A percentile compares a stretch with the other conserved stretches of the same genome.
Conservation (phyloP, 345 rosid genomes). For the Lepidium sativum region DNA sequence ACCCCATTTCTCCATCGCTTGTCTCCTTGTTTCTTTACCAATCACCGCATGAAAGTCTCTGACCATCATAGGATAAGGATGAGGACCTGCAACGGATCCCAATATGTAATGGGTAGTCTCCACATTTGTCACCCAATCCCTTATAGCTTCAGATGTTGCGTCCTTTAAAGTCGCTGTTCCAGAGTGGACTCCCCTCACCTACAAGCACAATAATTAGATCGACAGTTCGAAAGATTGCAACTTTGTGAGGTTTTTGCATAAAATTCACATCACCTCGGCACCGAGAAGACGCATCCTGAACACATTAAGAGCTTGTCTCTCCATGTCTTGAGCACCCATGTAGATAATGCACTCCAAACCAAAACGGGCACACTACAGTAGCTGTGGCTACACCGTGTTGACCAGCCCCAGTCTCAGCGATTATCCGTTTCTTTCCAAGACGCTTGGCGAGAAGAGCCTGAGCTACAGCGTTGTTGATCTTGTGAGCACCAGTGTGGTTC, state of each 20-base stretch:
- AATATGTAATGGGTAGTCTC: slow-evolving; percentile 89
- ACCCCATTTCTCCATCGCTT: slow-evolving; percentile 92
- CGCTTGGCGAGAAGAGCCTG: slow-evolving; percentile 86
- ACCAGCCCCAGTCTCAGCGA: slow-evolving; percentile 97
- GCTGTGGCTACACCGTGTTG: slow-evolving; percentile 99
- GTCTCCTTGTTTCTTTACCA: slow-evolving; percentile 81
- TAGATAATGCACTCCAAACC: slow-evolving; percentile 76
- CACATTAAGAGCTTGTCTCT: slow-evolving; percentile 85
- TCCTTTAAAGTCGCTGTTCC: slow-evolving; percentile 74
- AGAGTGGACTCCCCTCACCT: slow-evolving; percentile 68
- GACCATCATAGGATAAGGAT: slow-evolving; percentile 98
- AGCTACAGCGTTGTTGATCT: slow-evolving; percentile 85
- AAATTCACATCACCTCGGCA: slow-evolving; percentile 49
- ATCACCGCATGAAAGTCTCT: slow-evolving; percentile 92
- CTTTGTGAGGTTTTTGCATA: neutral
- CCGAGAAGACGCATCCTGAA: slow-evolving; percentile 94
- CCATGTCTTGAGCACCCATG: slow-evolving; percentile 98
- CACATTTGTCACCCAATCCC: slow-evolving; percentile 94
- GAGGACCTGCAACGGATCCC: slow-evolving; percentile 97
- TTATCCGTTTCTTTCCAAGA: slow-evolving; percentile 70
- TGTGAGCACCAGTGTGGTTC: slow-evolving; percentile 92
- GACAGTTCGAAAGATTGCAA: neutral
- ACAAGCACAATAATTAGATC: neutral
- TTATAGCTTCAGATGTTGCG: slow-evolving; percentile 68
- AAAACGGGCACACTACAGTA: slow-evolving; percentile 88